These are phyloP conservation scores for Strombidium stylifer DNA, from an alignment of 73 alveolate genomes.

Conservation along the genomic window DNA sequence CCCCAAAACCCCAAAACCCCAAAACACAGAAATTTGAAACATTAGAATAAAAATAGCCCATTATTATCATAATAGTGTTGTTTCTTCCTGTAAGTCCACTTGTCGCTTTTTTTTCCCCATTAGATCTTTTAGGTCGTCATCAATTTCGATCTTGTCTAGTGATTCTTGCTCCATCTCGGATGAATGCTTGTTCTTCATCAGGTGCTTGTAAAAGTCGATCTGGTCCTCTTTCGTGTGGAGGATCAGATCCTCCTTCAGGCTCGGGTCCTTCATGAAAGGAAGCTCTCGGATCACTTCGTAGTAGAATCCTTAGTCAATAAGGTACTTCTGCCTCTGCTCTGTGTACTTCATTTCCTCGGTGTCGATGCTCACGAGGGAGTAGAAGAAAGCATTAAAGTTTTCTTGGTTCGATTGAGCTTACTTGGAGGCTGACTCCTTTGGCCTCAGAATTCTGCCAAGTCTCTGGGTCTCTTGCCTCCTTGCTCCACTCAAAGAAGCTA, in stretches of 20 bases:
- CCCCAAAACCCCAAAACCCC: too few species aligned
- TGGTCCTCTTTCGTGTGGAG: neutral
- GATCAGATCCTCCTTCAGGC: neutral
- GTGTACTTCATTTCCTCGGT: conserved; percentile 96
- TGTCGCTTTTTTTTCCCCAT: neutral
- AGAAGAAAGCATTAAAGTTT: conserved; percentile 92
- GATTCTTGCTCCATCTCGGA: conserved; percentile 14
- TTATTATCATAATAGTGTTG: too few species aligned
- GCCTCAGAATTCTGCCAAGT: conserved; percentile 96
- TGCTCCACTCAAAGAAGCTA: conserved; percentile 94
- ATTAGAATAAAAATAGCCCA: too few species aligned
- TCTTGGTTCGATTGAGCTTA: conserved; percentile 38
- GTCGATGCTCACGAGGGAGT: conserved; percentile 91
- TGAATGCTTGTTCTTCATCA: conserved; percentile 10
- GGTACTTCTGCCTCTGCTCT: conserved; percentile 90
- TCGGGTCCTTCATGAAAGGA: conserved; percentile 11
- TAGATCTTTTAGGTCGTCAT: conserved; percentile 6
- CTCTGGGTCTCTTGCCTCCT: conserved; percentile 97
- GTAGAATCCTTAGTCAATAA: conserved; percentile 95
- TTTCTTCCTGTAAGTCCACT: neutral
- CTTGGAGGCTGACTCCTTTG: conserved; percentile 58
- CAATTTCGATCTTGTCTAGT: conserved; percentile 7
- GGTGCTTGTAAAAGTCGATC: neutral
- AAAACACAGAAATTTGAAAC: too few species aligned
- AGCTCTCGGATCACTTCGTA: conserved; percentile 63